These are phyloP conservation scores for Symbiodinium pilosum DNA, from an alignment of 73 alveolate genomes.

Conservation along the genomic window DNA sequence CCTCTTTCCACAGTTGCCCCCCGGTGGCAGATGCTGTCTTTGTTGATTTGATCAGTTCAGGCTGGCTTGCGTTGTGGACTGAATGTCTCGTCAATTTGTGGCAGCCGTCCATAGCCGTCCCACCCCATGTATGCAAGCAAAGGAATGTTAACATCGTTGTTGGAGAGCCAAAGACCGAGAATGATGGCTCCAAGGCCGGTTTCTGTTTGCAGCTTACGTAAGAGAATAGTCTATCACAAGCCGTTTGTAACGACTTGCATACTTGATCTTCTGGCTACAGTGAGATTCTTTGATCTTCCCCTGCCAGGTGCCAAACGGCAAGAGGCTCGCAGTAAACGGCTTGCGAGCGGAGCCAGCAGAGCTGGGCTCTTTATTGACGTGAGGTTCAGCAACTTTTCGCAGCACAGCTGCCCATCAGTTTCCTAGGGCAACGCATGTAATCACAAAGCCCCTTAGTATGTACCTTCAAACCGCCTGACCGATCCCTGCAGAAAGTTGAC, in stretches of 20 bases:
- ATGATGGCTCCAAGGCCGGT: constrained; percentile 6
- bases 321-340: constrained; percentile 64
- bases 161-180: constrained; percentile 90
- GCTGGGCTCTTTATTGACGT: constrained; percentile 2
- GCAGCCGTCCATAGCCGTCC: no score
- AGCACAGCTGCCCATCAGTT: not conserved
- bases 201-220: not conserved
- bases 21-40: not conserved
- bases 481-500: no score
- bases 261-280: not conserved
- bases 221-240: not conserved
- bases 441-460: no score
- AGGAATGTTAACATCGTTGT: constrained; percentile 83
- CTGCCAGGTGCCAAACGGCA: constrained; percentile 68
- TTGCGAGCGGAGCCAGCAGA: constrained; percentile 43
- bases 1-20: constrained; percentile 57
- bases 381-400: not conserved
- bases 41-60: not conserved
- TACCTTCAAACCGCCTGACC: no score
- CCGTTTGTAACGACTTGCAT: not conserved
- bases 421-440: not conserved
- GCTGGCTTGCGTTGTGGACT: not conserved
- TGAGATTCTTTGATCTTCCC: not conserved
- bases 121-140: no score
- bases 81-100: no score